Percentiles rank a stretch among this genome's conserved stretches.
Conservation (phyloP, 2,329 filamentous ascomycete species). For the Blumeriella jaapii region DNA sequence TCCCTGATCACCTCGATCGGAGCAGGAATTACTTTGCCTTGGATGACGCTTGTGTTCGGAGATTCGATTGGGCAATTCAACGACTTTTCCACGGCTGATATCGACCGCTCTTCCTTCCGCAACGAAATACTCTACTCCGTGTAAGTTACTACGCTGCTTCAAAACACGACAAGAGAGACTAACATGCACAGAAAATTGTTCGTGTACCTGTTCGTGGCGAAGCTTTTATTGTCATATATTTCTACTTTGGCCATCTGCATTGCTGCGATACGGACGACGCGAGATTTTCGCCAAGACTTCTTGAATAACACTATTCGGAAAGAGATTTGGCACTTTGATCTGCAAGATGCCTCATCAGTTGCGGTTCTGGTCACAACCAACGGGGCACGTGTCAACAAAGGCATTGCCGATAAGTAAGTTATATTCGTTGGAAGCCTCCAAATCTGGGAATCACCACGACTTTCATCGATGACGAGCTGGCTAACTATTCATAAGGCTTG, state of each 20-base stretch:
- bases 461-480: too few relatives aligned
- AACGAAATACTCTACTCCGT: conserved; percentile 3
- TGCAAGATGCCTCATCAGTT: conserved; percentile 31
- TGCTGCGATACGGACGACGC: conserved; percentile 34
- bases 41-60: conserved; percentile 39
- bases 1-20: conserved; percentile 16
- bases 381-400: conserved; percentile 35
- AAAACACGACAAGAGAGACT: background rate
- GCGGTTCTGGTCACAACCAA: conserved; percentile 24
- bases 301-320: conserved; percentile 31
- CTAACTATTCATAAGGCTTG: too few relatives aligned
- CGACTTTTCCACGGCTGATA: conserved; percentile 11
- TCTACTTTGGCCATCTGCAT: conserved; percentile 30
- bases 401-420: conserved; percentile 36
- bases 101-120: conserved; percentile 28
- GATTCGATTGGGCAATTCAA: conserved; percentile 19
- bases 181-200: conserved; percentile 26
- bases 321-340: conserved; percentile 45
- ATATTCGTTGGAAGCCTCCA: too few relatives aligned
- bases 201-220: conserved; percentile 42
- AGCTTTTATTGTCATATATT: conserved; percentile 36
- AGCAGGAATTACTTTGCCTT: conserved; percentile 33
- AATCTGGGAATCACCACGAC: too few relatives aligned
- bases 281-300: conserved; percentile 18
- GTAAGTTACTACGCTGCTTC: background rate